Evolutionary conservation across 2,329 filamentous ascomycete genomes (phyloP), one percentile per base, ranked within the genome.

Genomic region (Aspergillus aculeatus): DNA sequence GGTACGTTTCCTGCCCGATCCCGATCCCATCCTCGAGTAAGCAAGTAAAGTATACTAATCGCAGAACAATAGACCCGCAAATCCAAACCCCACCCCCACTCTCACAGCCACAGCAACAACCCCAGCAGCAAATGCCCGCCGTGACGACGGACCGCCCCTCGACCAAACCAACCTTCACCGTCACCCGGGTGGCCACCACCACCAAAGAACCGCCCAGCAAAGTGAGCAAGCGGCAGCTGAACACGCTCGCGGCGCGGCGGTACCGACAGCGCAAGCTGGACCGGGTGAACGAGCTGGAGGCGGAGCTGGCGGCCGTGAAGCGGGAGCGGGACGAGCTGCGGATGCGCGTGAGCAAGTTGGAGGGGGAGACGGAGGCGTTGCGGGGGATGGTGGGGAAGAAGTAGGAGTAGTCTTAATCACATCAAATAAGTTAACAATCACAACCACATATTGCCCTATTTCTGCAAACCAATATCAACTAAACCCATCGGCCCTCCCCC

Each of bases 241-340:
- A 76, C 58, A 75, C 73, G 14, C 67, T 74, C 41, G 73, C 73
- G 47, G 73, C 73, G 49, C 71, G 73, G 19, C 66, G 73, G 48
- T 75, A 73, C 62, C 73, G 73, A 5, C 71, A 76, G 65, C 69
- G 71, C 51, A 72, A 72, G 6, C 65, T 71, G 26, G 73, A 75
- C 51, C 68, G 69, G 59, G 68, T 73, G 60, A 67, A 69, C 48
- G 64, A 66, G 50, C 65, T 76, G 23, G 71, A 75, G 62, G 68
- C 64, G n/a, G 71, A 74, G 57, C 65, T 76, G 52, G 68, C 69
- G 54, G 65, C 60, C 26, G 57, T 73, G 11, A 67, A 71, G 50
- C 66, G 66, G 56, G 73, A 76, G 57, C 66, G 73, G 24, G 73
- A 76, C 59, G 72, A 74, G 56, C 63, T 74, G 65, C 72, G 64